Evolutionary conservation across 495 filamentous ascomycete species (phyloP), one percentile per base, ranked within the genome.

Genomic region (Podospora fimiseda): DNA sequence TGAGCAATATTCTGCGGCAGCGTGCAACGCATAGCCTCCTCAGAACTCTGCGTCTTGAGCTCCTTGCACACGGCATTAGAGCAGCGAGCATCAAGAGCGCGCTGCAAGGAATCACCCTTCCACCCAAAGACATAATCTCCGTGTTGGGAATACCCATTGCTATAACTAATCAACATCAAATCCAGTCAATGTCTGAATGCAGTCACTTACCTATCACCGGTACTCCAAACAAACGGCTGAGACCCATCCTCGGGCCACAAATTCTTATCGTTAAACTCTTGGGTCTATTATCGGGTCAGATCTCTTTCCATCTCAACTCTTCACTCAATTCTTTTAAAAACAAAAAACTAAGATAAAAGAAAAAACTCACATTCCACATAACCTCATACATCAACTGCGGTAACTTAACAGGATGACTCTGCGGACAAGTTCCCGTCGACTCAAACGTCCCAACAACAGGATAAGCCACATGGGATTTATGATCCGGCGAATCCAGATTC

Each of bases 71-170:
- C 55, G n/a, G 60, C 59, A 39, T 69, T 69, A 41, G 54, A 57
- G 54, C 73, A 75, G 18, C 59, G 59, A 42, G 44, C 44, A 33
- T 47, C 44, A 5, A 47, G 44, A 20, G 44, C 44, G 11, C 44
- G 21, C 44, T 47, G 44, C 44, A 89, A 77, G 51, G 75, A 69
- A 13, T 69, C 57, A 14, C 71, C 70, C 59, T 88, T 75, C 87
- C 87, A 90, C 49, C 87, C 87, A 63, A 85, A 86, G 50, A 89
- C 65, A 70, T 88, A 89, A 68, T 89, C 85, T 42, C 81, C 84
- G 65, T 89, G 86, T 46, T 64, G 60, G 15, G 68, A 67, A 30
- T 69, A 58, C 24, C 70, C 70, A 42, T 56, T 66, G 5, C 4
- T 41, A 13, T 47, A 21, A 11, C 42, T 11, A 18, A 30, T 50